A percentile compares a stretch with the other conserved stretches of the same genome.
Conservation (phyloP, 2,329 filamentous ascomycete genomes). For the Fusarium liriodendri region DNA sequence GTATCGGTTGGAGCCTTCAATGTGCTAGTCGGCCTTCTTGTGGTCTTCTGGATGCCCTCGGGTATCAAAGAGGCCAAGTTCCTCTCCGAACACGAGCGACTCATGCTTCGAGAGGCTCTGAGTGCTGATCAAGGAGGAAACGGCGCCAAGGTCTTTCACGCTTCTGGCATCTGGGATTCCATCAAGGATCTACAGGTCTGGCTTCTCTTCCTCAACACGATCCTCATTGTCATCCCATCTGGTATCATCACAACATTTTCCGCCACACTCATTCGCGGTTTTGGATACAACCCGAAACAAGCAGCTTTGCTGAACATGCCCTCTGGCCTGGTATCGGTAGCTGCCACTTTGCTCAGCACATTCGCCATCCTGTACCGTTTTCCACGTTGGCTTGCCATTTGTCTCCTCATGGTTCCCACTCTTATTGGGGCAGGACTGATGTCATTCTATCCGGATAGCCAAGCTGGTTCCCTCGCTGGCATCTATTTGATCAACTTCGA, state of each 20-base stretch:
- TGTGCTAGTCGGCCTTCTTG: conserved; percentile 56
- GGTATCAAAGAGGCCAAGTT: conserved; percentile 31
- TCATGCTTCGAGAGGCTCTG: conserved; percentile 69
- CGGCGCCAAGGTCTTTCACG: conserved; percentile 54
- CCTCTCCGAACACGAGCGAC: conserved; percentile 35
- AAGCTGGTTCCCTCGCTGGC: conserved; percentile 47
- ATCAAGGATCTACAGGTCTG: conserved; percentile 55
- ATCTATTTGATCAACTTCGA: conserved; percentile 54
- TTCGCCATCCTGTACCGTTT: conserved; percentile 42
- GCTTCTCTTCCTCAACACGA: conserved; percentile 48
- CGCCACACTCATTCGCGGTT: conserved; percentile 49
- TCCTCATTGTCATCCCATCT: conserved; percentile 41
- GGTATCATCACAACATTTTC: conserved; percentile 49
- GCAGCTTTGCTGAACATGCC: conserved; percentile 61
- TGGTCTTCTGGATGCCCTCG: conserved; percentile 59
- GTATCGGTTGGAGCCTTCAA: conserved; percentile 61
- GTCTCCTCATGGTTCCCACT: conserved; percentile 38
- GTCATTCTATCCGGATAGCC: conserved; percentile 38
- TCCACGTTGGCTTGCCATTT: conserved; percentile 44
- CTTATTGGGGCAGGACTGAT: conserved; percentile 42
- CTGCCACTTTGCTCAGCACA: conserved; percentile 36
- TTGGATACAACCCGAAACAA: conserved; percentile 47
- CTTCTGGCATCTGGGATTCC: conserved; percentile 54
- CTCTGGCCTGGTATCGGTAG: conserved; percentile 31
- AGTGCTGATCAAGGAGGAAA: conserved; percentile 57